Percentiles rank a stretch among this genome's conserved stretches.
Conservation (phyloP, 2,329 filamentous ascomycete species). For the Berkeleyomyces basicola region DNA sequence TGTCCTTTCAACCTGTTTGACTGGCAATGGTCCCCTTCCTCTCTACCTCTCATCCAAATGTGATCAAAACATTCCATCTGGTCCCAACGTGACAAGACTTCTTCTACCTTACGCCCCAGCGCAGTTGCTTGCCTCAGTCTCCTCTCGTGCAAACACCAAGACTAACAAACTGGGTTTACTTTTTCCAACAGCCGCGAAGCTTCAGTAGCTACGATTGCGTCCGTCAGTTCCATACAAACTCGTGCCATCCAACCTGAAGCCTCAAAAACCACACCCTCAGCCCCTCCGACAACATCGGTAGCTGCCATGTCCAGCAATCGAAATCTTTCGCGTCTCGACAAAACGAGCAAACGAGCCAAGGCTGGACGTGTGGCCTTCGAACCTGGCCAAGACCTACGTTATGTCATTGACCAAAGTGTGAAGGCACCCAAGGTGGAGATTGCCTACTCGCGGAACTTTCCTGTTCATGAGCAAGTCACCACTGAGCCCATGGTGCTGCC, state of each 20-base stretch:
- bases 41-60: too few species aligned
- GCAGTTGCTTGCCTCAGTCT: too few species aligned
- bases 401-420: constrained; percentile 32
- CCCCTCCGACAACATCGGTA: neutral
- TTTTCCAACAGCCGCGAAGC: neutral
- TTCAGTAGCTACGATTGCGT: neutral
- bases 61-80: too few species aligned
- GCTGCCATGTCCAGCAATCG: neutral
- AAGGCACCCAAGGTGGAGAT: constrained; percentile 43
- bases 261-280: neutral
- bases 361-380: constrained; percentile 8
- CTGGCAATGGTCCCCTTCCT: too few species aligned
- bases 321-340: constrained; percentile 17
- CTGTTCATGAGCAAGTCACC: constrained; percentile 29
- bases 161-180: neutral
- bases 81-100: too few species aligned
- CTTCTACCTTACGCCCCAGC: too few species aligned
- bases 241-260: neutral
- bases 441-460: constrained; percentile 36
- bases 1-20: too few species aligned
- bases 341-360: constrained; percentile 1
- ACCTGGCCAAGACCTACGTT: constrained; percentile 10
- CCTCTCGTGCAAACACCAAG: neutral
- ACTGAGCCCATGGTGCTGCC: constrained; percentile 65
- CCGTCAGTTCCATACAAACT: neutral